Percentiles rank a stretch among this genome's conserved stretches.
Conservation (phyloP, 148 eudicot species). For the Camellia sinensis region DNA sequence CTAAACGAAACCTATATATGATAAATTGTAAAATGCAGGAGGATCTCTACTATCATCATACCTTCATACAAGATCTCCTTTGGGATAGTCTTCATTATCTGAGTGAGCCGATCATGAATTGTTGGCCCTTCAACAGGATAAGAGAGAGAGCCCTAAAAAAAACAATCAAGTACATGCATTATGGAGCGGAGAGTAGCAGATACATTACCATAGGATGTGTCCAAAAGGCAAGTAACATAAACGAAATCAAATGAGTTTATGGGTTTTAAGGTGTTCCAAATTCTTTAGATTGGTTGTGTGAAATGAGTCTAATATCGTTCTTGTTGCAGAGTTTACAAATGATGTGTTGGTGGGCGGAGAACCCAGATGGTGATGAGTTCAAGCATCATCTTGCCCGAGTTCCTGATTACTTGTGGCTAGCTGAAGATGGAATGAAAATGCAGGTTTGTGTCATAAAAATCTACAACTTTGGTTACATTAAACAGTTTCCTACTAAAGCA, state of each 20-base stretch:
- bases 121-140: constrained; percentile 11
- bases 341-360: no score
- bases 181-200: not conserved
- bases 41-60: not conserved
- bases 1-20: no score
- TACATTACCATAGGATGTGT: no score
- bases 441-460: not conserved
- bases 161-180: constrained; percentile 4
- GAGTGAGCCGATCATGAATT: not conserved
- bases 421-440: no score
- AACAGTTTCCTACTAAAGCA: not conserved
- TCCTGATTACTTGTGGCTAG: no score
- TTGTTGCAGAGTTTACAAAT: constrained; percentile 22
- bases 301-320: no score
- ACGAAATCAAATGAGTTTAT: not conserved
- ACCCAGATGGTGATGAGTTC: not conserved
- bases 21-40: not conserved
- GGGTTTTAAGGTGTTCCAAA: no score
- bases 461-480: not conserved
- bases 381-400: no score
- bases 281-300: no score
- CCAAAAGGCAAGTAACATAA: not conserved
- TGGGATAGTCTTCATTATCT: no score
- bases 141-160: constrained; percentile 12
- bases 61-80: no score